Evolutionary conservation across 1,139 yeast species (phyloP), one percentile per base, ranked within the genome.

Genomic region (Blastobotrys petasosporus): DNA sequence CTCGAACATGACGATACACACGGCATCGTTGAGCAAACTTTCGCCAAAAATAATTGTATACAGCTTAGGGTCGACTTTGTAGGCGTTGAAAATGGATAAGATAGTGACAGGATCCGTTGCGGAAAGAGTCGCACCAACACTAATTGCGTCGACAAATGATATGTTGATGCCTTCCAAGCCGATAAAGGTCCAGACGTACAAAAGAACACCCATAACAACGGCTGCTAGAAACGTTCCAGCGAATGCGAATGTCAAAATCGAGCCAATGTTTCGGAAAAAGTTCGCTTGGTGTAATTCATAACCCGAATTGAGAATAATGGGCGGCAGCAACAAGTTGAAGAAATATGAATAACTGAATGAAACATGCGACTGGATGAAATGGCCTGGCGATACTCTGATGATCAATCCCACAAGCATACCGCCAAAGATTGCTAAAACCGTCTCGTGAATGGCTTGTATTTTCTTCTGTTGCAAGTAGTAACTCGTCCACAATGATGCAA

Each of bases 61-160:
- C 41, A 94, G 73, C 65, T 92, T 92, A 9, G 98, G 98, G 64
- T 94, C 99, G 31, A 94, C 99, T 64, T 90, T 88, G 68, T 94
- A 92, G 12, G 97, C 94, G 61, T 92, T 92, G 73, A 94, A 94
- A 51, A 94, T 94, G 11, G 97, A 88, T 57, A 94, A 70, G 60
- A 94, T 92, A 1, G 99, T 94, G 32, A 94, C 97, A 0, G 99
- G 99, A 64, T 94, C 99, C 0, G 99, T 94, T 17, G 99, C 99
- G 0, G 96, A 86, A 41, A 94, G 74, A 0, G 98, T 90, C 2
- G 99, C 98, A 10, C 98, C 99, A 9, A 94, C 95, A 0, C 96
- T 92, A 50, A 94, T 74, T 0, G 98, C 97, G 64, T 92, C 97
- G 23, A 92, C 95, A 67, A 92, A 88, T 46, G 95, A 92, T 49